Conservation (phyloP, 2,329 filamentous ascomycete genomes). For the Calonectria pteridis region DNA sequence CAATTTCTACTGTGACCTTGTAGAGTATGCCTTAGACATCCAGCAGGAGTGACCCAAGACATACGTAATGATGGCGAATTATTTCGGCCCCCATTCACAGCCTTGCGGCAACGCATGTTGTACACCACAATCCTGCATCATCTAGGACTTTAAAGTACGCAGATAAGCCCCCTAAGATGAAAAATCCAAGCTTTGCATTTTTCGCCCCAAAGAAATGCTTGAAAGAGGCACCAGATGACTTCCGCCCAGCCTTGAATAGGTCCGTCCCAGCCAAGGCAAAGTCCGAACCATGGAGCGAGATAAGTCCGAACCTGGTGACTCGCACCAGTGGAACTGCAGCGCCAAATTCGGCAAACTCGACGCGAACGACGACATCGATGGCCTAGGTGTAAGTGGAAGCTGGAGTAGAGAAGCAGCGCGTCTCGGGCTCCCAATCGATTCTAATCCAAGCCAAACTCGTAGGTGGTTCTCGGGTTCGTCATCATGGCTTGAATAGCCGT, state of each 20-base stretch:
- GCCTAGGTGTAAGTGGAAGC: neutral
- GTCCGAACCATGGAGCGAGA: neutral
- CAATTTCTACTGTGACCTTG: neutral
- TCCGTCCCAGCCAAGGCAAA: neutral
- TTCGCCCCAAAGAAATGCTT: neutral
- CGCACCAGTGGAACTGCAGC: neutral
- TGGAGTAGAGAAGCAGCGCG: neutral
- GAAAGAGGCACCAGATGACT: neutral
- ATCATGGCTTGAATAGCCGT: constrained; percentile 2
- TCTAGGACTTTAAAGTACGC: neutral
- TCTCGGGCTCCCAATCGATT: neutral
- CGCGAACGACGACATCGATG: neutral
- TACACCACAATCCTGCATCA: neutral
- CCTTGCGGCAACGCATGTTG: neutral
- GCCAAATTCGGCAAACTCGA: neutral
- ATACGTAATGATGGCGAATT: neutral
- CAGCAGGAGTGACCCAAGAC: neutral
- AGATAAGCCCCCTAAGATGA: neutral
- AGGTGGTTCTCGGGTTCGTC: constrained; percentile 6
- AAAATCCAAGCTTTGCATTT: neutral
- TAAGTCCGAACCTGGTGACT: too few relatives aligned
- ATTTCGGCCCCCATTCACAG: neutral
- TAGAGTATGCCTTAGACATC: neutral
- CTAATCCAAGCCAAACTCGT: neutral
- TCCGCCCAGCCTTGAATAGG: neutral